These are phyloP conservation scores for Gossypium davidsonii DNA, from an alignment of 441 rosid genomes.

Conservation along the genomic window DNA sequence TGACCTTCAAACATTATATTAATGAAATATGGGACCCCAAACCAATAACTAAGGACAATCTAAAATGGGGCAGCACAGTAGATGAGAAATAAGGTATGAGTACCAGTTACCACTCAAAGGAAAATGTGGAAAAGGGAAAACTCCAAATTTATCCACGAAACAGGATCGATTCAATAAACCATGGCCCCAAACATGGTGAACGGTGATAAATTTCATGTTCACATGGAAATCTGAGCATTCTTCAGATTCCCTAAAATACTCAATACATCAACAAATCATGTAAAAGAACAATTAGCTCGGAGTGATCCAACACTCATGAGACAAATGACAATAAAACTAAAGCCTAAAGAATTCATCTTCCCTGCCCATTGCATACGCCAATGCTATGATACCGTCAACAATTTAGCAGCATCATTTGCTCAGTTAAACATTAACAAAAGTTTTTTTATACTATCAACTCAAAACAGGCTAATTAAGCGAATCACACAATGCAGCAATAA, in stretches of 20 bases:
- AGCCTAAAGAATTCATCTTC: not conserved
- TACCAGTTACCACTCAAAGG: not conserved
- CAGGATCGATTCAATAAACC: not conserved
- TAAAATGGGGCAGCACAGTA: not conserved
- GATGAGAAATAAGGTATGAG: not conserved
- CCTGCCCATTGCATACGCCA: not conserved
- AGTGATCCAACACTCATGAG: not conserved
- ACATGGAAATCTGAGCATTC: not conserved
- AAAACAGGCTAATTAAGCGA: not conserved
- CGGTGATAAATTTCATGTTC: not conserved
- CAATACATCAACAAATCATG: not conserved
- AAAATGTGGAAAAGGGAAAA: not conserved
- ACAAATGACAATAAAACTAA: not conserved
- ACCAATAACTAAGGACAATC: not conserved
- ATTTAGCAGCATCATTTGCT: not conserved
- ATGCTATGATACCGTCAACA: not conserved
- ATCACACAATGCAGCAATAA: not conserved
- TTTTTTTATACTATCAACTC: not conserved
- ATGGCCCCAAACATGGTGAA: not conserved
- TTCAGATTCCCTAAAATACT: not conserved
- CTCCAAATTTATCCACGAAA: not conserved
- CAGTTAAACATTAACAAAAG: not conserved
- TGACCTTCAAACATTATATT: not conserved
- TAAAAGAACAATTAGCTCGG: not conserved
- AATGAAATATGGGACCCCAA: not conserved